Conservation (phyloP, 306 rosid genomes). For the Oxytropis ochrocephala region DNA sequence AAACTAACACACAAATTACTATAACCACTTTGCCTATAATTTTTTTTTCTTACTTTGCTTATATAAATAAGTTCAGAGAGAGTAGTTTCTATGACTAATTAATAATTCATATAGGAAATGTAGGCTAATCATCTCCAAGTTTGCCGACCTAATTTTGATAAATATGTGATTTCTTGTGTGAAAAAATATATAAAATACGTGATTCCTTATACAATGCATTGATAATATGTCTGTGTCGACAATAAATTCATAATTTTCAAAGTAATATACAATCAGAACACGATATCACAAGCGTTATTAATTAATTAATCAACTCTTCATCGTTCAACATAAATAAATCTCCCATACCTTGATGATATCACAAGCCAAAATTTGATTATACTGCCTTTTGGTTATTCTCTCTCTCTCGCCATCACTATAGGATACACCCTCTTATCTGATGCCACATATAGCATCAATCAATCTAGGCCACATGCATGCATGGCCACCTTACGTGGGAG, state of each 20-base stretch:
- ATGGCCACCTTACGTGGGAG: neutral
- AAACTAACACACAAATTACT: too few species aligned
- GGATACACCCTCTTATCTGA: neutral
- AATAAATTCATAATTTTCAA: too few species aligned
- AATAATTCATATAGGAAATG: neutral
- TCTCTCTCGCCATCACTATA: neutral
- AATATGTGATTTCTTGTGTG: neutral
- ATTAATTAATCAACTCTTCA: neutral
- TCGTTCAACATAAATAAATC: neutral
- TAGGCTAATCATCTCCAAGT: neutral
- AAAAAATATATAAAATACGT: too few species aligned
- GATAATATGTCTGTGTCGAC: too few species aligned
- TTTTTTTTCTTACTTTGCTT: too few species aligned
- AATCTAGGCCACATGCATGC: neutral
- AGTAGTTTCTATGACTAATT: neutral
- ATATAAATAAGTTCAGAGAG: too few species aligned
- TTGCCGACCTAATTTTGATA: neutral
- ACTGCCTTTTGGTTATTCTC: neutral
- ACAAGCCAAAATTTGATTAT: neutral
- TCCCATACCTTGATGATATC: slow-evolving; percentile 14
- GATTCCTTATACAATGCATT: neutral
- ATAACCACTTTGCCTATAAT: too few species aligned
- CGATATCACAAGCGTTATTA: too few species aligned
- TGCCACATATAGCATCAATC: neutral
- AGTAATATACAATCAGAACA: too few species aligned